Percentiles rank a stretch among this genome's conserved stretches.
These are phyloP conservation scores for Eucalyptus paniculata DNA, from an alignment of 345 rosid genomes.

Conservation along the genomic window DNA sequence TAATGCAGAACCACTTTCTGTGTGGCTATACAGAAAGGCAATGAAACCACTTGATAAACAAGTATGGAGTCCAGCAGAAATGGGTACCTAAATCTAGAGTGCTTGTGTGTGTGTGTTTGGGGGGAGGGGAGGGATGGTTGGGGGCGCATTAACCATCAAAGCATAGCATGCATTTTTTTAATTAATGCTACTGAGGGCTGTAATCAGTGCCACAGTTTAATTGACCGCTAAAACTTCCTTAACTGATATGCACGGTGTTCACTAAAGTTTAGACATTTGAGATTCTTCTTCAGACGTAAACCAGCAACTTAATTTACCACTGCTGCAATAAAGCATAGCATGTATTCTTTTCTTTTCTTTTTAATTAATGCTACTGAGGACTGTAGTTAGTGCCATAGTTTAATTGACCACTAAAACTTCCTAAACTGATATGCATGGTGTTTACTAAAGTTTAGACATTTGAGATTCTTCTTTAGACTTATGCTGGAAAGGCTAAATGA, in stretches of 20 bases:
- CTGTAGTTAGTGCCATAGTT: neutral
- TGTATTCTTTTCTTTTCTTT: neutral
- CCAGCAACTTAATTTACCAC: neutral
- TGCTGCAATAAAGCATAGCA: neutral
- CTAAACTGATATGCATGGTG: neutral
- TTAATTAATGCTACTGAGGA: neutral
- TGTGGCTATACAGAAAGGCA: neutral
- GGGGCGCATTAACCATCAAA: neutral
- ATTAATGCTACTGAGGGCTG: neutral
- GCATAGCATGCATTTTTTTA: neutral
- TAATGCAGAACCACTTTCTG: no score
- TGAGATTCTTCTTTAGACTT: neutral
- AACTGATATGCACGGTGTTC: neutral
- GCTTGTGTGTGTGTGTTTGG: neutral
- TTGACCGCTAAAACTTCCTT: neutral
- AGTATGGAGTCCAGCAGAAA: neutral
- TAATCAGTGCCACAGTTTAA: neutral
- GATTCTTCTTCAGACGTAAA: neutral
- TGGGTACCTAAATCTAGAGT: neutral
- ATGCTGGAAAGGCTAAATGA: neutral
- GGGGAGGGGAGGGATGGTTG: rapidly evolving
- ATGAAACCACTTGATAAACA: neutral
- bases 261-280: neutral
- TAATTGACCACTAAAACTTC: neutral
- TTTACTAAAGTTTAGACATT: neutral